Conservation (phyloP, 495 filamentous ascomycete species). For the Echria macrotheca region DNA sequence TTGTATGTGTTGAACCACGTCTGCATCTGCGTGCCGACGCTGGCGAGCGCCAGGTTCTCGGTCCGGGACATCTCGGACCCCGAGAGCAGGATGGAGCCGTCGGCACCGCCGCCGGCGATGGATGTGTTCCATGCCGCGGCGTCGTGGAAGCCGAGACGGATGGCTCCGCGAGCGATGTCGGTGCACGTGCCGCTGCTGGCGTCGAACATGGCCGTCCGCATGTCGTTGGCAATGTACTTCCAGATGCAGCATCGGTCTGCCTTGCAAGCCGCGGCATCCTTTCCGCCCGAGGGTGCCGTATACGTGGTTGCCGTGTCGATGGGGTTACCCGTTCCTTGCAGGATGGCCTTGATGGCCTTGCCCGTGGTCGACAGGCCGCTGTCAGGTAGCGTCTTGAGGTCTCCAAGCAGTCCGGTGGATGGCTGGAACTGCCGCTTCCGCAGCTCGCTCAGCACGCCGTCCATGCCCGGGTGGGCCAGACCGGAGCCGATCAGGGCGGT, state of each 20-base stretch:
- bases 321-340: conserved; percentile 5
- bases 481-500: conserved; percentile 1
- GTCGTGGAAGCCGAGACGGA: conserved; percentile 11
- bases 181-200: neutral
- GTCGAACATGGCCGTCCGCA: conserved; percentile 4
- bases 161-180: conserved; percentile 6
- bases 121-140: conserved; percentile 4
- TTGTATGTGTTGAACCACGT: conserved; percentile 8
- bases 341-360: conserved; percentile 5
- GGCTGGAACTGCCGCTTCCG: conserved; percentile 6
- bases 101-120: conserved; percentile 2
- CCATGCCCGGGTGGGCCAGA: conserved; percentile 9
- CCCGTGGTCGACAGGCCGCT: conserved; percentile 5
- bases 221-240: conserved; percentile 10
- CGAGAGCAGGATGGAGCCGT: conserved; percentile 5
- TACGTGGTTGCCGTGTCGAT: conserved; percentile 4
- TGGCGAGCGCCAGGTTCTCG: neutral
- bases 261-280: conserved; percentile 2
- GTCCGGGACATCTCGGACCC: conserved; percentile 1
- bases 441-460: conserved; percentile 1
- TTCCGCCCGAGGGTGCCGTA: conserved; percentile 4
- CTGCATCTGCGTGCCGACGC: neutral
- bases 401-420: conserved; percentile 4
- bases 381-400: conserved; percentile 6
- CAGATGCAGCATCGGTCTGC: conserved; percentile 8